phyloP scores from a whole-genome alignment of 2,329 filamentous ascomycete genomes.

The Trichophyton verrucosum region DNA sequence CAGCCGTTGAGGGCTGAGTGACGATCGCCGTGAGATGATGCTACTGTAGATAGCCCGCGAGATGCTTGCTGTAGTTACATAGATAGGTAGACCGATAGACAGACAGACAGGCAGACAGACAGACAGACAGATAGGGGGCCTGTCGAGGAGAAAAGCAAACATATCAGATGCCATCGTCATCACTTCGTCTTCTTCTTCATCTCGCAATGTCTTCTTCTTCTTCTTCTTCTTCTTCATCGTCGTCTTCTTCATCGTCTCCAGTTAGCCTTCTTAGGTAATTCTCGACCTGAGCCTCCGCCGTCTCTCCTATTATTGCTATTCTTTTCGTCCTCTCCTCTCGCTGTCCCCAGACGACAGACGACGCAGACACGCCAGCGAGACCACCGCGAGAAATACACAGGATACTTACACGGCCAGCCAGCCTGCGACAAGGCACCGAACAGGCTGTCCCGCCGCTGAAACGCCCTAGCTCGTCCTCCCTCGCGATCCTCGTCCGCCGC shows the following conservation, averaged over 20 bases:
- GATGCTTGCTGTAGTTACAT: not conserved
- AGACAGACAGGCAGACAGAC: no score
- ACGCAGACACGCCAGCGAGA: no score
- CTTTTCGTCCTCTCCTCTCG: no score
- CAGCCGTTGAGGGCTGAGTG: no score
- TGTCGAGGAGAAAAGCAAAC: not conserved
- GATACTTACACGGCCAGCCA: not conserved
- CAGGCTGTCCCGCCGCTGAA: not conserved
- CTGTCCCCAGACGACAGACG: no score
- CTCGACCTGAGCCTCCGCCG: no score
- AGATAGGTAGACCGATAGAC: not conserved
- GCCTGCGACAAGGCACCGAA: not conserved
- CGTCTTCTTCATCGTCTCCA: no score
- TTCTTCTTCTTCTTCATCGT: not conserved
- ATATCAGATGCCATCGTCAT: not conserved
- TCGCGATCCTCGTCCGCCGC: not conserved
- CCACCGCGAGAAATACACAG: not conserved
- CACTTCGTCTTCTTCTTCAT: no score
- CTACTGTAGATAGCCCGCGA: no score
- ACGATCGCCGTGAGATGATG: no score
- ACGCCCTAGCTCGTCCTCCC: not conserved
- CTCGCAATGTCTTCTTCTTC: not conserved
- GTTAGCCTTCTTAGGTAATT: slow-evolving; percentile 2
- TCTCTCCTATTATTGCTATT: no score
- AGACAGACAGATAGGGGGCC: no score